Evolutionary conservation across 1,139 yeast genomes (phyloP), one percentile per base, ranked within the genome.

Genomic region (Magnusiomyces tetraspermus): DNA sequence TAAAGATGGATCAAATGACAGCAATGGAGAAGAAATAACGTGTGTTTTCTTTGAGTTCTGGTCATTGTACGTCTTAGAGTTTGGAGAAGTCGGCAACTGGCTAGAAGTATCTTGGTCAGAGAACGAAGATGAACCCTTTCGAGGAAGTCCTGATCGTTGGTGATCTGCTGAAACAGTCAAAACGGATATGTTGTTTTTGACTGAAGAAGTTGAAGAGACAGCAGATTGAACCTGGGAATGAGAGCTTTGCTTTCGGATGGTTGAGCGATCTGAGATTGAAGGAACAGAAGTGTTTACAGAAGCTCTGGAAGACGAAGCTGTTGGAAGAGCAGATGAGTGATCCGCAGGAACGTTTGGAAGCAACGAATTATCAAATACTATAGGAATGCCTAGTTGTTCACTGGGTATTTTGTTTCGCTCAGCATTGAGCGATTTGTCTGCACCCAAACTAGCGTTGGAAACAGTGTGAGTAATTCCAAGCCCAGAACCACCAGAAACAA

Each of bases 21-120:
- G 47, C 37, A 51, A 37, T 6, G 56, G 54, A 1, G 56, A 54
- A n/a, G 54, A 51, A 1, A 42, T 40, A 1, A 51, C 51, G 41
- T 53, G 54, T 30, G 19, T 44, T 10, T 22, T 44, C 10, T 19
- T 19, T 6, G 24, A 19, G n/a, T 4, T 15, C 10, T 4, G 10
- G 5, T 15, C 38, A 33, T 15, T 4, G n/a, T 33, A 33, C 38
- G 17, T 13, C 5, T 8, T 5, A 33, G 38, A 4, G 17, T 6
- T 33, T 8, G 38, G n/a, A 13, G 10, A 17, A 13, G 5, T 33
- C 10, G 38, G n/a, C 38, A 33, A 15, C 5, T 38, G 42, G 8
- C 11, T 8, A 3, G 11, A 10, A 19, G 8, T 19, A 21, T 38
- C 42, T 17, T 38, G 10, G 17, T 17, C 42, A 3, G 49, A 33